Base-by-base conservation (phyloP, 2,329 filamentous ascomycete genomes). In the Teratosphaeriaceae sp. region DNA sequence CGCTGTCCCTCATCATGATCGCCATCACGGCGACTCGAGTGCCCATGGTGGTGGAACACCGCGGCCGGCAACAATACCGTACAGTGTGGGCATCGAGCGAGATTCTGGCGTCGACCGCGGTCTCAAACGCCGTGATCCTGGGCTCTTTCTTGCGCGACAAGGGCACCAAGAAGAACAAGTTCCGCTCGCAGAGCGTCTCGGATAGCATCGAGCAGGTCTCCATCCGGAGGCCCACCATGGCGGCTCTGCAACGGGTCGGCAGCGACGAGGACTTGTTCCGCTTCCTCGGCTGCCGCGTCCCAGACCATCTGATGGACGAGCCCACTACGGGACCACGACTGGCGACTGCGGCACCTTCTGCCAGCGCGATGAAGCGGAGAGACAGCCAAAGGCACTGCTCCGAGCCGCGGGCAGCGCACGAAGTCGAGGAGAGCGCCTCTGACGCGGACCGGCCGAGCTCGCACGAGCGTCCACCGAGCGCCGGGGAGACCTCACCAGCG, bases 71-170 rank as follows among this genome's bases (percentile, higher is more conserved):
- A 62, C 88, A 92, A 58, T 88, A 85, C 53, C 85, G 92, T 34
- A 94, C 90, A 0, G 78, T 97, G 1, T 74, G 94, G 51, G 92
- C 92, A 3, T 95, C 89, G 0, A 74, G 94, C 15, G 92, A 98
- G 60, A 84, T 97, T 6, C 74, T 97, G 1, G 89, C 90, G 39
- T 89, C 92, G 4, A 86, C 89, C 0, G 80, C 81, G 0, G 84
- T 94, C 0, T 86, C 90, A 11, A 98, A 97, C 61, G 82, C 84
- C 2, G 74, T 98, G 16, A 85, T 96, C 1, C 77, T 98, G 2
- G 90, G 90, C 11, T 94, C 89, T 0, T 97, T 97, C 58, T 80
- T 97, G 21, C 79, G 90, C 12, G 90, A 97, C 61, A 79, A 87
- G 41, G 92, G 92, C 20, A 71, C 88, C 30, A 97, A 97, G 72